Base-by-base conservation (phyloP, 176 grass and related monocot genomes). In the Secale cereale region DNA sequence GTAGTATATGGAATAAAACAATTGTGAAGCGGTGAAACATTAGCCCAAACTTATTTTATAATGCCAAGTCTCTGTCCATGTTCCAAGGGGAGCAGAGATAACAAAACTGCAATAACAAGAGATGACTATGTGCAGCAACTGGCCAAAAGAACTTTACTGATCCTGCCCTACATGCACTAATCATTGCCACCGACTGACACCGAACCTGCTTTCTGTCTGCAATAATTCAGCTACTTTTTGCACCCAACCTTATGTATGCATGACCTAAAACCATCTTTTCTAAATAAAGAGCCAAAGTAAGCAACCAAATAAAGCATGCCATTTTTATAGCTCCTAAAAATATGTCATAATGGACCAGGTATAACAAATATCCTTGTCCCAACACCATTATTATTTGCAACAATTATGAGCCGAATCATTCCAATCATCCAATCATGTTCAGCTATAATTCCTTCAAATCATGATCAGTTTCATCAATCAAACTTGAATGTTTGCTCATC, bases 181-280 rank as follows among this genome's bases (percentile, higher is more conserved):
- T 87, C 61, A 87, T 84, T 84, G 89, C 8, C 39, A 85, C 62
- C 61, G 56, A 15, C 77, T 91, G 81, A 87, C 48, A 87, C 11
- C 7, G 19, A 70, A 46, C 30, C 77, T 64, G 48, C 89, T 77
- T 85, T 91, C 23, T 84, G 81, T 81, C 81, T 84, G 89, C 89
- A 91, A 91, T 87, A 76, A 84, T 87, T 91, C 62, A 85, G 85
- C 30, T 81, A 76, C 85, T 81, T 48, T 76, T 76, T 81, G 62
- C 76, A 70, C 60, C 85, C 9, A 80, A 81, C 52, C 77, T 70
- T 52, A 74, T 77, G 20, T 82, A 15, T 77, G 76, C 64, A 32
- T 33, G 43, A 81, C 48, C 76, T 41, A 74, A 87, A 87, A 62
- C 52, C 69, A 64, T 71, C 69, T 81, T 84, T 87, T 68, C 48